Base-by-base conservation (phyloP, 2,329 filamentous ascomycete genomes). In the Fusarium fracticaudum region DNA sequence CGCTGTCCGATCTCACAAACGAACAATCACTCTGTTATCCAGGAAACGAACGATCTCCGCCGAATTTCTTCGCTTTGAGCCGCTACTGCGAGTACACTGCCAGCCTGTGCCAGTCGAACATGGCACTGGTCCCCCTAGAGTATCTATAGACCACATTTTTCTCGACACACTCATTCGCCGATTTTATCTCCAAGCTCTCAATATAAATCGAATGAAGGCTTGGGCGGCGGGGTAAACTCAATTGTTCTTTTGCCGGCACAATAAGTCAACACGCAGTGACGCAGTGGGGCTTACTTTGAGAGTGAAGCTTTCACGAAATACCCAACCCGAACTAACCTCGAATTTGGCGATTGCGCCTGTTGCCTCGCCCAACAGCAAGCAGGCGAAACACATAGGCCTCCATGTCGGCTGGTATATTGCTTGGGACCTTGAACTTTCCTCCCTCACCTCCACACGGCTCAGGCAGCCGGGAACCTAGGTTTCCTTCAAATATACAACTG, bases 321-420 rank as follows among this genome's bases (percentile, higher is more conserved):
- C 29, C 41, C 55, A 12, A 37, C 17, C 37, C 38, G 20, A n/a
- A 48, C 41, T 18, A 43, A 48, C 50, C 48, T 54, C 37, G 44
- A 38, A 31, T 48, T 61, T 40, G 43, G 51, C 47, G 50, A 59
- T 70, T 61, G 55, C 35, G 45, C 43, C 50, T 43, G 35, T 50
- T 63, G 57, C 44, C 55, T 57, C 54, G 47, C 37, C 38, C 59
- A 51, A 47, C 38, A 65, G 29, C 47, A 50, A 44, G 29, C 58
- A 59, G 48, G 55, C 53, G 45, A 70, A 50, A 67, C 64, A 22
- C 20, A 38, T 45, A 41, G 62, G 60, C 67, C 64, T 57, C 63
- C 69, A 82, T 82, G 80, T 81, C 77, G 71, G 70, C 78, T 76
- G 73, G 76, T 58, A 76, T 76, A 58, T 69, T 72, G 43, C 62